Evolutionary conservation across 768 basidiomycete species (phyloP), one percentile per base, ranked within the genome.

Genomic region (Leccinum pellstonianum): DNA sequence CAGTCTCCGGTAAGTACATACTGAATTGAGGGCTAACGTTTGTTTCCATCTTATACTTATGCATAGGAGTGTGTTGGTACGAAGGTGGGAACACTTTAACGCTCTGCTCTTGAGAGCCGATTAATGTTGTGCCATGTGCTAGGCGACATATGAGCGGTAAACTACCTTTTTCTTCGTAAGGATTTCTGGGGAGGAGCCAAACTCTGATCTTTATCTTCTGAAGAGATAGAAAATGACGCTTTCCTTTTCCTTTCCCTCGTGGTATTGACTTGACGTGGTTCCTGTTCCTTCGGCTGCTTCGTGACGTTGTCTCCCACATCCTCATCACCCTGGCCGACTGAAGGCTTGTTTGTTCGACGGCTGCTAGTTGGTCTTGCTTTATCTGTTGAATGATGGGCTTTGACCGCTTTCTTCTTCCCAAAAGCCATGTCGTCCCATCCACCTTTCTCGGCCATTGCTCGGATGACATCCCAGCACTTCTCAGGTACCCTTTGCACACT

Each of bases 401-500:
- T 62, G 50, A 54, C 19, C 5, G n/a, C 11, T 60, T 76, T 77
- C 70, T 73, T 78, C 56, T 70, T 72, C 56, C 73, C 77, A 3
- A 82, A 64, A 55, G 80, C 70, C 55, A 80, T 62, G 1, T 77
- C 78, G 19, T 88, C 86, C 90, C 92, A 96, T 1, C 93, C 94
- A 1, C 94, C 94, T 29, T 76, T 80, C 55, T 84, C 79, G 0
- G 91, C 88, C 54, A 98, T 70, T 54, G 72, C 62, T 17, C 76
- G 67, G 10, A 95, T 80, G 1, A 82, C 80, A 29, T 80, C 76
- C 83, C 87, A 96, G 4, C 91, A 86, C 9, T 72, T 77, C 59
- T 82, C 76, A 23, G 80, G 76, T 0, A 94, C 93, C 5, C 85
- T 82, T 73, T 98, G 95, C 1, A 98, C 93, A 68, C 93, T 95